phyloP scores from a whole-genome alignment of 208 protist genomes.

The Leishmania tarentolae region DNA sequence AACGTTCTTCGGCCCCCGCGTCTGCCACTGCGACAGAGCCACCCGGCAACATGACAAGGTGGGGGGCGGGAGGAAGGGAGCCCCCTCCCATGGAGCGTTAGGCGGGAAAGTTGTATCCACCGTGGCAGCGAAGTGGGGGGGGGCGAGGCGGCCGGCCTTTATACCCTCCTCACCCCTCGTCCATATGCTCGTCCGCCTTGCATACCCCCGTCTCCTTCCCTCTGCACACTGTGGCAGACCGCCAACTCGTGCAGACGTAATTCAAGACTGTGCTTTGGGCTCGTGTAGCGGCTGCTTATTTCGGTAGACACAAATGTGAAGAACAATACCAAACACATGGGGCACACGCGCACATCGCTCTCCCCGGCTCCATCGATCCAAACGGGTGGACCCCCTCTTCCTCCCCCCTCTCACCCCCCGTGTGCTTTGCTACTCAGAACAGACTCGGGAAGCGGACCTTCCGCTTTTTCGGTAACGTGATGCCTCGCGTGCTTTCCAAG shows the following conservation, averaged over 20 bases:
- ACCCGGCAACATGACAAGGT: background rate
- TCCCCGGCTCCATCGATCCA: background rate
- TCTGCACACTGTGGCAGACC: background rate
- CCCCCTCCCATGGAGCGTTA: too few species aligned
- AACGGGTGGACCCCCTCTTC: background rate
- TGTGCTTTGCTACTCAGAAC: background rate
- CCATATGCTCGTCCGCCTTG: background rate
- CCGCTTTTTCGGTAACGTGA: conserved; percentile 38
- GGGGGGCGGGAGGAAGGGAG: too few species aligned
- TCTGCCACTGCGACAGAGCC: background rate
- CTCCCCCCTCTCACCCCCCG: background rate
- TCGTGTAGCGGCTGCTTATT: background rate
- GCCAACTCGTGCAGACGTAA: too few species aligned
- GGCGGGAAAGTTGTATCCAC: background rate
- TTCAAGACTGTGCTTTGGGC: too few species aligned
- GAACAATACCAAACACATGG: background rate
- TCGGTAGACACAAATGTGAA: background rate
- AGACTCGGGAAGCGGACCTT: conserved; percentile 4
- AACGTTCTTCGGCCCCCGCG: too few species aligned
- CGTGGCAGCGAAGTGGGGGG: background rate
- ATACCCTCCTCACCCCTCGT: too few species aligned
- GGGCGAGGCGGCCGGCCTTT: too few species aligned
- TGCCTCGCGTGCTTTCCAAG: conserved; percentile 47
- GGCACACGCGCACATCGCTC: background rate
- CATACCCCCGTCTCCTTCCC: background rate